Evolutionary conservation across 2,329 filamentous ascomycete genomes (phyloP), one percentile per base, ranked within the genome.

Genomic region (Colletotrichum salicis): DNA sequence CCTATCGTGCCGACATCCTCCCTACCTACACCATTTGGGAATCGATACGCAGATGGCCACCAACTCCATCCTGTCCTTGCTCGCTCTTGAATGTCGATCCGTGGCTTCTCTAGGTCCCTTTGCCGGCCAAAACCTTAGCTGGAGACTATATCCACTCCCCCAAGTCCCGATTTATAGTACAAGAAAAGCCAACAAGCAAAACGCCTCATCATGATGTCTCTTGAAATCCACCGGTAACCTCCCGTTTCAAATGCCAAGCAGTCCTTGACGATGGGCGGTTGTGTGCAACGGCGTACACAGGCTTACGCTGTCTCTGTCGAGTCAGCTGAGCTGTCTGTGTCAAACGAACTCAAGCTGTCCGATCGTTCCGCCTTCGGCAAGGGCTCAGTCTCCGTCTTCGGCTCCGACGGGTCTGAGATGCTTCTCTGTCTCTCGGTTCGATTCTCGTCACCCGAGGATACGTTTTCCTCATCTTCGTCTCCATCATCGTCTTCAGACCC

Each of bases 351-450:
- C n/a, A 54, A 41, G 58, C 57, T 73, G 54, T 71, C 55, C 33
- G 68, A 54, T 29, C 72, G 58, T 33, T 65, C 63, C 13, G 35
- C 37, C 45, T 58, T 64, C 45, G 54, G 51, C 15, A 41, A 51
- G 11, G 48, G 60, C 31, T 48, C 19, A 0, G 48, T 64, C 31
- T 74, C 58, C 58, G 35, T 68, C 35, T 64, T 54, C 22, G 72
- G 41, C 27, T 68, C 73, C 12, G 73, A 64, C 48, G 71, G 61
- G 76, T 84, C 84, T 57, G 83, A 85, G 55, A 88, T 81, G 75
- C 86, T 91, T 71, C 89, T 82, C 77, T 90, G 89, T 71, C 88
- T 83, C 78, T 89, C 89, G 4, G 88, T 90, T 73, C 86, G 80
- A 76, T 83, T 83, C 73, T 89, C 86, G 60, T 86, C 87, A 0